Evolutionary conservation across 768 basidiomycete species (phyloP).

Genomic region (Termitomyces sp.): DNA sequence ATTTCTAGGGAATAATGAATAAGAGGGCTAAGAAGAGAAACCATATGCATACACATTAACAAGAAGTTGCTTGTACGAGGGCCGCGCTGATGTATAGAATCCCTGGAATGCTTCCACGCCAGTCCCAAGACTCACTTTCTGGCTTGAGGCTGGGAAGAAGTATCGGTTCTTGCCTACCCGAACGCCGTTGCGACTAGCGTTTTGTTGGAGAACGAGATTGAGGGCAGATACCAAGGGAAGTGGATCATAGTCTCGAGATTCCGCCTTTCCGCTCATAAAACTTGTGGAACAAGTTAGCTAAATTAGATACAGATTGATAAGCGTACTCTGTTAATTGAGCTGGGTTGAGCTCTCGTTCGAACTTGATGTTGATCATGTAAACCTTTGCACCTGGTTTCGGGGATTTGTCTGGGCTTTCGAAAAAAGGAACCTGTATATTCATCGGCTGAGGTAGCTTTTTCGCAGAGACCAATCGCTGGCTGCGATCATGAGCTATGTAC

Average conservation of each 20-base stretch:
- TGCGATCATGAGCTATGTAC: slow-evolving; percentile 49
- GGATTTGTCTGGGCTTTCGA: slow-evolving; percentile 32
- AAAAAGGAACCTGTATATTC: slow-evolving; percentile 32
- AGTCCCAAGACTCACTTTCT: slow-evolving; percentile 22
- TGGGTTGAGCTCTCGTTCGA: slow-evolving; percentile 33
- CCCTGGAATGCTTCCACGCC: slow-evolving; percentile 37
- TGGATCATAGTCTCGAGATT: slow-evolving; percentile 39
- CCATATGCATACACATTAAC: slow-evolving; percentile 41
- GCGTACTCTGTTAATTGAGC: slow-evolving; percentile 27
- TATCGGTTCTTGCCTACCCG: slow-evolving; percentile 50
- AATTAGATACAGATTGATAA: background rate
- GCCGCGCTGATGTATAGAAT: slow-evolving; percentile 45
- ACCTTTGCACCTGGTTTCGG: slow-evolving; percentile 30
- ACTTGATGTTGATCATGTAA: slow-evolving; percentile 37
- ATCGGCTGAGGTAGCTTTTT: slow-evolving; percentile 39
- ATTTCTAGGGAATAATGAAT: slow-evolving; percentile 25
- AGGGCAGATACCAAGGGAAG: slow-evolving; percentile 49
- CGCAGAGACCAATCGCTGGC: slow-evolving; percentile 40
- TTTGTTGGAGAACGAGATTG: slow-evolving; percentile 51
- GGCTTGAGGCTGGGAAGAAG: slow-evolving; percentile 39
- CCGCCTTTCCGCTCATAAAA: slow-evolving; percentile 41
- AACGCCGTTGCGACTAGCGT: slow-evolving; percentile 38
- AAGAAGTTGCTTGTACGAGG: slow-evolving; percentile 41
- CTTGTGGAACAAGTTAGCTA: slow-evolving; percentile 25
- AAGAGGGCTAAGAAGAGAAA: background rate